Conservation (phyloP, 345 rosid species). For the Eucalyptus fibrosa region DNA sequence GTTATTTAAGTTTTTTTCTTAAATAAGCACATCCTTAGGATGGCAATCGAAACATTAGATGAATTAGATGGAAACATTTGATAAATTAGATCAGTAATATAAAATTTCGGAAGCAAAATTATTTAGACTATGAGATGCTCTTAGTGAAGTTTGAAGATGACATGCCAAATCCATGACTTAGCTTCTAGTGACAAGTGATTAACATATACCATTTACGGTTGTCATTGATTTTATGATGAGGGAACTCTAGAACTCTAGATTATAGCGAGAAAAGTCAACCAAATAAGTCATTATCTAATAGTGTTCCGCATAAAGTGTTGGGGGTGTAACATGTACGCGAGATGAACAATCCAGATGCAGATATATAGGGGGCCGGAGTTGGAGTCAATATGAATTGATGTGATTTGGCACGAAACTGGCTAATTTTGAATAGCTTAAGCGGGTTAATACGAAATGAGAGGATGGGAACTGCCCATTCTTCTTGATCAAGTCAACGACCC, state of each 20-base stretch:
- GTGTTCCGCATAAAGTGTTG: not conserved
- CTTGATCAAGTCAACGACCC: not conserved
- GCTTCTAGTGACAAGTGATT: not conserved
- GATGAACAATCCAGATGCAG: not conserved
- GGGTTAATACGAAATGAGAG: not conserved
- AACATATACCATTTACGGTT: not conserved
- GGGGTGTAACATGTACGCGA: not conserved
- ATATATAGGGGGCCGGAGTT: not conserved
- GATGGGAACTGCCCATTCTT: not conserved
- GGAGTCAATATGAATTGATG: not conserved
- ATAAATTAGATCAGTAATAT: not conserved
- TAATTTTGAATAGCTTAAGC: not conserved
- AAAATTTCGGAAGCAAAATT: not conserved
- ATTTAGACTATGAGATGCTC: not conserved
- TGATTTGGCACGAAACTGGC: not conserved
- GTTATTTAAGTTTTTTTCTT: no score
- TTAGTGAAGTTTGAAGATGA: not conserved
- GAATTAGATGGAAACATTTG: not conserved
- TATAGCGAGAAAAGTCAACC: not conserved
- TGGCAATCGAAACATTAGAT: no score
- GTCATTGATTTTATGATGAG: not conserved
- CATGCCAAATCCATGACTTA: not conserved
- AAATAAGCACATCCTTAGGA: no score
- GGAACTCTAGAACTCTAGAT: not conserved
- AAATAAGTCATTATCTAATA: not conserved